These are phyloP conservation scores for Beauveria sp. DNA, from an alignment of 2,329 filamentous ascomycete species.

Conservation along the genomic window DNA sequence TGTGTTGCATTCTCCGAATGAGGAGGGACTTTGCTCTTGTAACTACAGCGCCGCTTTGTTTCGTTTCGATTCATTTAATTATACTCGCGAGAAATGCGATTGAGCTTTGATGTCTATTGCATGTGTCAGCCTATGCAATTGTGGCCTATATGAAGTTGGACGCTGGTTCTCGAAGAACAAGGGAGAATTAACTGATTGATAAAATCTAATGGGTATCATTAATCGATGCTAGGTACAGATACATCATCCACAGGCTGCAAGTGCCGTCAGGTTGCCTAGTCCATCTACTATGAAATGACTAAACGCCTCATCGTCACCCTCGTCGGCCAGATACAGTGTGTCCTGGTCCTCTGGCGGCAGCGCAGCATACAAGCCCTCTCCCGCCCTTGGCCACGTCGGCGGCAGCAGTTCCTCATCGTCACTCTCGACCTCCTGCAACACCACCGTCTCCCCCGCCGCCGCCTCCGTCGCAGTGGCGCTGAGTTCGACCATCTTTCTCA, in stretches of 20 bases:
- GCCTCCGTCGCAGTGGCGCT: constrained; percentile 13
- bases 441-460: constrained; percentile 17
- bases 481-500: constrained; percentile 26
- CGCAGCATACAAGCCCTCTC: constrained; percentile 31
- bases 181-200: neutral
- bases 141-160: neutral
- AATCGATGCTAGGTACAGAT: neutral
- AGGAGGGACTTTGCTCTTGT: neutral
- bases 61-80: neutral
- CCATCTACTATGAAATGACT: constrained; percentile 35
- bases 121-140: neutral
- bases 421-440: constrained; percentile 18
- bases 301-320: constrained; percentile 35
- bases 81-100: neutral
- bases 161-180: neutral
- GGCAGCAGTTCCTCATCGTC: constrained; percentile 28
- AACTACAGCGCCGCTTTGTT: constrained; percentile 2
- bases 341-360: constrained; percentile 31
- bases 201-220: neutral
- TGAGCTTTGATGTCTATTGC: neutral
- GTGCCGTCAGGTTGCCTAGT: constrained; percentile 27
- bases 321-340: constrained; percentile 26
- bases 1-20: neutral
- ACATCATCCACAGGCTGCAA: constrained; percentile 20
- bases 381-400: constrained; percentile 32